phyloP scores from a whole-genome alignment of 2,329 filamentous ascomycete genomes.

The Rutstroemia sp. region DNA sequence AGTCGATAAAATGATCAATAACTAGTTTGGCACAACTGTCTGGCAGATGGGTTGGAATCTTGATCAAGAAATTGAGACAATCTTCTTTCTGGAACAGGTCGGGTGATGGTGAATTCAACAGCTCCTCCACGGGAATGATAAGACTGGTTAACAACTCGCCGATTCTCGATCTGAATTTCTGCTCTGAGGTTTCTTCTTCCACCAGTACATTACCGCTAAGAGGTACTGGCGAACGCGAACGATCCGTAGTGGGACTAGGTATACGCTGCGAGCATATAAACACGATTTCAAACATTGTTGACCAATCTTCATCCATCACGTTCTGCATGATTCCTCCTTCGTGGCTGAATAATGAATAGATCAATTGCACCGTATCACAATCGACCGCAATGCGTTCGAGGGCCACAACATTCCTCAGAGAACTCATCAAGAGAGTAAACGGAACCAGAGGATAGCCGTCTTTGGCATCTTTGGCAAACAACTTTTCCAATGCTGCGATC shows the following conservation, averaged over 20 bases:
- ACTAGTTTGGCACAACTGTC: conserved; percentile 58
- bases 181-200: conserved; percentile 19
- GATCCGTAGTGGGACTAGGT: conserved; percentile 19
- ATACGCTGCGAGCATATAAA: conserved; percentile 40
- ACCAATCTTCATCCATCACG: conserved; percentile 60
- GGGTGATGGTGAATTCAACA: conserved; percentile 33
- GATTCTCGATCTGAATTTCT: conserved; percentile 19
- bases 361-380: conserved; percentile 28
- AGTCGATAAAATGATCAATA: conserved; percentile 60
- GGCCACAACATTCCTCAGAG: conserved; percentile 42
- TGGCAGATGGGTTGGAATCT: conserved; percentile 53
- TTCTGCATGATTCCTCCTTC: conserved; percentile 46
- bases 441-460: conserved; percentile 54
- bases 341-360: conserved; percentile 49
- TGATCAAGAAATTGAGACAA: conserved; percentile 59
- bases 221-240: conserved; percentile 17
- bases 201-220: not conserved
- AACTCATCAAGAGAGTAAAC: conserved; percentile 50
- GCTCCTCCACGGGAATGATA: conserved; percentile 26
- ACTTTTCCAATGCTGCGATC: conserved; percentile 53
- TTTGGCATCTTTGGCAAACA: conserved; percentile 51
- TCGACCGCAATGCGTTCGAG: conserved; percentile 28
- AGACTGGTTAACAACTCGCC: conserved; percentile 25
- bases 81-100: conserved; percentile 58
- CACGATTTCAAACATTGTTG: conserved; percentile 51